Base-by-base conservation (phyloP, 2,329 filamentous ascomycete species). In the Ceratocystis eucalypticola region DNA sequence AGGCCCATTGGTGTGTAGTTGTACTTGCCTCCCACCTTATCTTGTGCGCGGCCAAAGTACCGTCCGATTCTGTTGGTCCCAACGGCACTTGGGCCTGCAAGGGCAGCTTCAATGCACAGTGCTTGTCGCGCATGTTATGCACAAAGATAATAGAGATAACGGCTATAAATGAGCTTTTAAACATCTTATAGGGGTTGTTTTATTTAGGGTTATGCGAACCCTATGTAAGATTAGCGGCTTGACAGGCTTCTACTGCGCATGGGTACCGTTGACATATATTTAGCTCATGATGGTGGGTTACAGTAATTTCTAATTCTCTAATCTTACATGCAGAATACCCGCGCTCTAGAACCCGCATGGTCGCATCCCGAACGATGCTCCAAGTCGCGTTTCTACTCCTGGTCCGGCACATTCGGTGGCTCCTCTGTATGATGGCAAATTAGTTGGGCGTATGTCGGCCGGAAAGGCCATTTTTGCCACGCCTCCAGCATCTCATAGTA, bases 381-480 rank as follows among this genome's bases (percentile, higher is more conserved):
- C 10, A 15, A 12, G 37, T 15, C 37, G 10, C 37, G 10, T 41
- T 10, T 41, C 37, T n/a, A n/a, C 44, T 63, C 61, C 28, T 7
- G 15, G 4, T 25, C 17, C 10, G 30, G 1, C 10, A 7, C 28
- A 15, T 28, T 55, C 12, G 55, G 22, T 37, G 64, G 48, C 41
- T 75, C 74, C 20, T 75, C 75, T 2, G 70, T 61, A 10, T 74
- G 69, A 30, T 80, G 75, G 4, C 75, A 74, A n/a, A 84, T 74
- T 64, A 84, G 73, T 67, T 82, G 76, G 5, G 73, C 57, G 69
- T 80, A 81, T 1, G 72, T 70, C 1, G 84, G 84, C 2, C 75
- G 74, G 69, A 88, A 88, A 0, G 86, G 86, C 87, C 87, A 90
- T 63, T 80, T 75, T 73, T 83, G 78, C 79, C 84, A 89, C 0